Evolutionary conservation across 441 rosid species (phyloP), one percentile per base, ranked within the genome.

Genomic region (Adansonia gregorii): DNA sequence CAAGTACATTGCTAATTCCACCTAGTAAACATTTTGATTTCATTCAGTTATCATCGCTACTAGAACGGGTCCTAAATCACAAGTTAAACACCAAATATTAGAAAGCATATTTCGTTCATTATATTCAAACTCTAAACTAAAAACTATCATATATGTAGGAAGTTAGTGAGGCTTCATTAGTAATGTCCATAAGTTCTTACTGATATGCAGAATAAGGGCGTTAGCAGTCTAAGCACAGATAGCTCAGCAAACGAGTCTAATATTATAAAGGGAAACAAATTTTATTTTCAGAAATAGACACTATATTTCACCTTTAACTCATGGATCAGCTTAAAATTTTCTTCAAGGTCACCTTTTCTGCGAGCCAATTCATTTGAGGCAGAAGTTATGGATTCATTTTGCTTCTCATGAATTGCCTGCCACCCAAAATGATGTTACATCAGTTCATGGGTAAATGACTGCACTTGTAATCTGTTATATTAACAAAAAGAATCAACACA

Each of bases 361-460:
- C 72, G 89, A 76, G 86, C 90, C 80, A 96, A 78, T 1, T 92
- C 96, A 83, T 89, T 88, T 82, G 87, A 84, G 6, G 98, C 94
- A 12, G 97, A 88, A 22, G 89, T 86, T 54, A 92, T 82, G 45
- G 91, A 90, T 84, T 96, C 99, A 67, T 87, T 91, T 83, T 94
- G 94, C 82, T 91, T 94, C 82, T 96, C 98, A 87, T 94, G 95
- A 74, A 92, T 85, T 66, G 91, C 99, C 99, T 96, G 81, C 75
- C 76, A 81, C 31, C 66, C 83, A 78, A 85, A 80, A 78, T n/a
- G 80, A 51, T 67, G 43, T 48, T 68, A 74, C 51, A 74, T 81
- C 83, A 78, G 79, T 49, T 52, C 20, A 71, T 8, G 83, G 15
- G 70, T 54, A 60, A 55, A 66, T n/a, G 12, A 71, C 74, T 72